Conservation (phyloP, 2,329 filamentous ascomycete species). For the Blastomyces percursus region DNA sequence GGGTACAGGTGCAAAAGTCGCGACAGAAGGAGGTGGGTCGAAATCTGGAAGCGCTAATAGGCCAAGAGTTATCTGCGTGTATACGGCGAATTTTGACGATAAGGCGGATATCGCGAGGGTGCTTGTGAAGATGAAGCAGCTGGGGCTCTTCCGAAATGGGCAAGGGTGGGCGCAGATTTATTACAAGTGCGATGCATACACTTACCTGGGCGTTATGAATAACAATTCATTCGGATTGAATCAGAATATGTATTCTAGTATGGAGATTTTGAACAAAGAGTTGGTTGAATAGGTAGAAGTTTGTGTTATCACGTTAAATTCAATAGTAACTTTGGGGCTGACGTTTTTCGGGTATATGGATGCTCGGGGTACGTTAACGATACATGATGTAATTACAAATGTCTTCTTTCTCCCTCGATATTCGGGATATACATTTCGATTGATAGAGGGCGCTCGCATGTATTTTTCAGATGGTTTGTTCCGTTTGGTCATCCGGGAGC, state of each 20-base stretch:
- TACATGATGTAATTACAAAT: not conserved
- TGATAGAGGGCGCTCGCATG: not conserved
- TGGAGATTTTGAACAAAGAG: conserved; percentile 26
- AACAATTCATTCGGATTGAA: conserved; percentile 53
- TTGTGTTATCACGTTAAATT: not conserved
- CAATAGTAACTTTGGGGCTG: not conserved
- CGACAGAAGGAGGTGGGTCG: conserved; percentile 39
- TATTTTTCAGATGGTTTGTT: not conserved
- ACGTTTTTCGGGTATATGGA: not conserved
- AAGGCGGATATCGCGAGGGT: conserved; percentile 58
- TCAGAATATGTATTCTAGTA: conserved; percentile 38
- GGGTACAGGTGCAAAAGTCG: conserved; percentile 63
- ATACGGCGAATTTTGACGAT: conserved; percentile 65
- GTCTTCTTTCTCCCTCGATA: not conserved
- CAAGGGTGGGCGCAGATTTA: conserved; percentile 47
- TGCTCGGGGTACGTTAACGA: not conserved
- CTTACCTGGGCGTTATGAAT: conserved; percentile 51
- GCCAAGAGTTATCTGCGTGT: conserved; percentile 55
- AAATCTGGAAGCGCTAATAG: conserved; percentile 22
- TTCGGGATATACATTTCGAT: not conserved
- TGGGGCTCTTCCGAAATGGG: conserved; percentile 45
- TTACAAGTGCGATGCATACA: conserved; percentile 68
- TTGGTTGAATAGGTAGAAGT: conserved; percentile 11
- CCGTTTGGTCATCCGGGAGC: not conserved
- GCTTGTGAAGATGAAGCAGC: conserved; percentile 48